Base-by-base conservation (phyloP, 2,329 filamentous ascomycete genomes). In the Cladosporium velox region DNA sequence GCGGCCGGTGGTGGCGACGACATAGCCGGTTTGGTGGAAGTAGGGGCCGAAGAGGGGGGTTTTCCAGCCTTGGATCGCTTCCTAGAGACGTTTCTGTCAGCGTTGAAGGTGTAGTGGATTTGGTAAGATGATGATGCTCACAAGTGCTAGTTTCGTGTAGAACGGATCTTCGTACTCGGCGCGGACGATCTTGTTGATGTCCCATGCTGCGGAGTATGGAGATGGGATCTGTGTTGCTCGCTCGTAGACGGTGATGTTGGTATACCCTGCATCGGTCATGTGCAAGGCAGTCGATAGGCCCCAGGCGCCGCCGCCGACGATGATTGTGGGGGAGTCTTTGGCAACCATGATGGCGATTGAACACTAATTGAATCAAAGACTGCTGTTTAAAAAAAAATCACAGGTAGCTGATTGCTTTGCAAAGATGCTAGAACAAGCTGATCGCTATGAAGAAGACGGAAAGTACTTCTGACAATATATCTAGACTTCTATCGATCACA, bases 141-240 rank as follows among this genome's bases (percentile, higher is more conserved):
- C 84, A 64, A 86, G 75, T 1, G 85, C 91, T 51, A 97, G 86
- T 8, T 83, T 80, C 10, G 91, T 86, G 77, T 97, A 97, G 28
- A 88, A 85, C 0, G 86, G 81, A 74, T 93, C 88, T 12, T 90
- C 88, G 75, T 97, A 97, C 81, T 97, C 93, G 44, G 88, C 83
- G 54, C 86, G 83, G 63, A 88, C 81, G 69, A 87, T 87, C 67
- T 71, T 71, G 67, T 71, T 71, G 64, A 71, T 61, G 35, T 71
- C 70, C 52, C 64, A 67, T 18, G 68, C 70, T 44, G 68, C 87
- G 0, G 86, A 87, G 70, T 75, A 81, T 4, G 76, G 75, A 1
- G 84, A 82, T 0, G 85, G 85, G 2, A 83, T 80, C 11, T 77
- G 74, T 11, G 76, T 72, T 47, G 78, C 78, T 63, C 75, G 73